Base-by-base conservation (phyloP, 1,284 basidiomycete genomes). In the Waitea zeae region DNA sequence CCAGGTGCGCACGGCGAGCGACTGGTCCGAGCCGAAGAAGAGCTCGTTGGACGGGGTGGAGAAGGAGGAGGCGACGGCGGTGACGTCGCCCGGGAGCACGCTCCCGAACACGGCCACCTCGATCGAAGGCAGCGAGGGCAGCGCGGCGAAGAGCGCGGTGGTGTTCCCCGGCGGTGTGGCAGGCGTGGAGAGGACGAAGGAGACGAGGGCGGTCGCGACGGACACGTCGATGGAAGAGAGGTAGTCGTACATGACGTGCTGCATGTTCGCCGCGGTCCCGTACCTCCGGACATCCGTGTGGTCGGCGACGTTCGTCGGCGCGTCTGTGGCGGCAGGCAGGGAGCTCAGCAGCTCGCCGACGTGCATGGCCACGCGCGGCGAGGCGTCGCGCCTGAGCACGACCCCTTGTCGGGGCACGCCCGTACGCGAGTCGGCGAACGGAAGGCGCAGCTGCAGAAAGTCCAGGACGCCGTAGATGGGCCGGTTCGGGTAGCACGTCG, bases 381-480 rank as follows among this genome's bases (percentile, higher is more conserved):
- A 45, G 19, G 56, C 62, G 34, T 62, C 62, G 4, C 52, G 46
- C 12, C 51, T 51, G 20, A 77, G 52, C 5, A 62, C 48, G 13
- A 58, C 61, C 2, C 64, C 68, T 48, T 76, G 70, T 38, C 54
- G 56, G 1, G 64, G 52, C 20, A 59, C 51, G 13, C 59, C 58
- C 11, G 49, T 44, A 19, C 54, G 48, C 5, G 54, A 49, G 45
- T 71, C 64, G 5, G 50, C 36, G 49, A 72, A 76, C 9, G 73
- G 70, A 17, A 70, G 52, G 11, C 72, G 64, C 17, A 73, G 52
- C 7, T 55, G 57, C 17, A 74, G 48, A 9, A 75, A 44, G 44
- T 77, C 59, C 33, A 77, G 52, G 6, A 71, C 53, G n/a, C 73
- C 73, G 46, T 78, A 77, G 12, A 71, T 51, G 1, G 71, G 73